Evolutionary conservation across 208 protist species (phyloP), one percentile per base, ranked within the genome.

Genomic region (Leishmania major): DNA sequence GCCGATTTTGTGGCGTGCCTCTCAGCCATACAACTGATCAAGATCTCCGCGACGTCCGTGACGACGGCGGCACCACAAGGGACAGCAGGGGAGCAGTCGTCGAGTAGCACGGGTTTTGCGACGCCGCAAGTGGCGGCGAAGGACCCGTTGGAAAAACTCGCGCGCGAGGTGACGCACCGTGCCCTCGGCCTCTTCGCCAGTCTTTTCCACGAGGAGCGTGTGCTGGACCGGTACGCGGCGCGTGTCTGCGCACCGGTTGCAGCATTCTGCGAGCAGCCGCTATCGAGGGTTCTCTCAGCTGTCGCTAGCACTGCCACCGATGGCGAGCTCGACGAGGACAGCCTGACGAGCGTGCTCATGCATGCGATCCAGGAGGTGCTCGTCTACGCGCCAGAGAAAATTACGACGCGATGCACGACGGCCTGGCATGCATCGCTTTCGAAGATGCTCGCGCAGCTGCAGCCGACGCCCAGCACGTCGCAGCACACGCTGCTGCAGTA

Each of bases 331-430:
- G 64, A 80, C 17, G 84, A 81, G 59, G 75, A 81, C 37, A 67
- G 47, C 8, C 62, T 81, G 51, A 62, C 64, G 28, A 59, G 37
- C 17, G 69, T 78, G 1, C 66, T 83, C 15, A 83, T 57, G 0
- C 67, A 79, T 13, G 66, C 79, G 35, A 78, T 88, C 1, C 82
- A 83, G 77, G 82, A 83, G 53, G 83, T 89, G 69, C 77, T 93
- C 35, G 83, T 83, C 62, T 93, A 90, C 77, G 89, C 86, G 43
- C 92, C 92, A 11, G 87, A 93, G 2, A 88, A 89, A 55, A 89
- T 88, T 45, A 86, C 88, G 13, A 80, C 82, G 11, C 79, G 84
- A 60, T 95, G 92, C 72, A 79, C 88, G 25, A 60, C 49, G 7
- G 76, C 74, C 15, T 94, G 91, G 91, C 84, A 83, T 7, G 67